Evolutionary conservation across 2,329 filamentous ascomycete genomes (phyloP), one percentile per base, ranked within the genome.

Genomic region (Colletotrichum acutatum): DNA sequence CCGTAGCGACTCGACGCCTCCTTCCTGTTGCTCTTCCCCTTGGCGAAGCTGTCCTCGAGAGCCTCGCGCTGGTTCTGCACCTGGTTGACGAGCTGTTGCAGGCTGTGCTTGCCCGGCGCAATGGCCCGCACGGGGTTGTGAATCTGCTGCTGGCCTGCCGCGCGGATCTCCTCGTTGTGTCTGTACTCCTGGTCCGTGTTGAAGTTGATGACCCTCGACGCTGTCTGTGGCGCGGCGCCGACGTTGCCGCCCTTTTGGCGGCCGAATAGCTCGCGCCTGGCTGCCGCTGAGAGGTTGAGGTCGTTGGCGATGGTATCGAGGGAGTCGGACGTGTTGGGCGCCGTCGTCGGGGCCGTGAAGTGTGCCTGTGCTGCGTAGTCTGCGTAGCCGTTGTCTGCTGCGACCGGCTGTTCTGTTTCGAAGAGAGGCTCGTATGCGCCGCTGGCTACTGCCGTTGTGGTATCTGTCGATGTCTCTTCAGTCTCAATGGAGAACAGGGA

Each of bases 1-100:
- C 95, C 95, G 84, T 98, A 98, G 78, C 90, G 90, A 71, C 90
- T 91, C 4, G 93, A 94, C 24, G 94, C 94, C 80, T 98, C 95
- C 77, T 90, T 92, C 82, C 94, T 92, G 79, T 95, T 97, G 77
- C 89, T 90, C 84, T 90, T 92, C 6, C 95, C 94, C 76, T 92
- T 87, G 24, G 95, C 95, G 85, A 98, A 98, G 80, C 94, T 95
- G 79, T 98, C 96, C 83, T 98, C 95, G 76, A 98, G 84, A 2
- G 95, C 95, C 12, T 97, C 95, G 79, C 92, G 91, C 83, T 98
- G 95, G 74, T 88, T 94, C 76, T 91, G 91, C 30, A 94, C 95
- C 74, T 93, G 93, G 82, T 91, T 95, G 76, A 98, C 93, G 77
- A 98, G 87, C 84, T 98, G 95, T 79, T 92, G 92, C 81, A 98